Base-by-base conservation (phyloP, 148 eudicot species). In the Persicaria tinctoria region DNA sequence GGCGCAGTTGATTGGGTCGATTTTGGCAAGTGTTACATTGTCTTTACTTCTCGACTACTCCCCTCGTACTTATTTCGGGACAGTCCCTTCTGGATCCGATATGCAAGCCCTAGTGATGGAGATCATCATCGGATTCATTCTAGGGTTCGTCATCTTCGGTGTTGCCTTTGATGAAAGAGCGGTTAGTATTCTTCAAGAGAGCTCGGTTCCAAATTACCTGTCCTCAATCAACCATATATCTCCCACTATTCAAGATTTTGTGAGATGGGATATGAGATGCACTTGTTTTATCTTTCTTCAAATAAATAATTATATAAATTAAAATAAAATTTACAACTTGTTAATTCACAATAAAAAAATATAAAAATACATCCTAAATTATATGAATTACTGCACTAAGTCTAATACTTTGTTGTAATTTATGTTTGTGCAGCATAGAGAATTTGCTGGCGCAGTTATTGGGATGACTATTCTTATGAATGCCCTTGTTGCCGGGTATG, bases 101-200 rank as follows among this genome's bases (percentile, higher is more conserved):
- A 73, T 77, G 53, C 90, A 83, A 73, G 70, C 89, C 9, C 47
- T 89, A 4, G 73, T 75, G 2, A 73, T 86, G 70, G 93, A 89
- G 75, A 78, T 89, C 51, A 77, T 89, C 73, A 79, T 78, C 49
- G 76, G 88, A 2, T 89, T 85, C 78, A 79, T 85, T 69, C 76
- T 89, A 66, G 87, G 87, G 93, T 89, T 87, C 70, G 90, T 87
- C 78, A 85, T 89, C 41, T 89, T 87, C 73, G 90, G 91, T 55
- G 82, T 83, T 74, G 89, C 87, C 83, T 82, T 87, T 1, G 93
- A 89, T 74, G 85, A 80, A 48, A 75, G 91, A 85, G 80, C 92
- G 41, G 92, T 88, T 8, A 5, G 82, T 81, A 49, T 13, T n/a
- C 32, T 5, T 8, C 1, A 17, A 56, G 0, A 7, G 8, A 32